Evolutionary conservation across 148 eudicot genomes (phyloP).

Genomic region (Rheum nobile): DNA sequence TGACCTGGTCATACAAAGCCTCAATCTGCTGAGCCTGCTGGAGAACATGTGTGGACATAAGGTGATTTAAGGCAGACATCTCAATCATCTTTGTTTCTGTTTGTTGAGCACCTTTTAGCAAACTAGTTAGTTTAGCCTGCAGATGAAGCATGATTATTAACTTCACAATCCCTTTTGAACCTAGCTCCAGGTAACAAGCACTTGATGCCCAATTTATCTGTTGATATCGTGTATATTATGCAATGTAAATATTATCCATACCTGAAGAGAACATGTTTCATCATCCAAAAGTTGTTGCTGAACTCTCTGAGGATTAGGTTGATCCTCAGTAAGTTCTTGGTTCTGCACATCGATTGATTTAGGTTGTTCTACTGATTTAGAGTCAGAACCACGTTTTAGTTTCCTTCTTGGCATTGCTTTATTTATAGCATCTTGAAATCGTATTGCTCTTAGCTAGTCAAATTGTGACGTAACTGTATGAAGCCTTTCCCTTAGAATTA

Average conservation of each 20-base stretch:
- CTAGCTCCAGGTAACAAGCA: neutral
- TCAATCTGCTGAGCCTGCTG: slow-evolving; percentile 92
- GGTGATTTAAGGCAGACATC: slow-evolving; percentile 94
- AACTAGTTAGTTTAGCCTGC: slow-evolving; percentile 68
- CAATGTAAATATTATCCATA: slow-evolving; percentile 12
- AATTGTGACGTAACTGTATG: slow-evolving; percentile 86
- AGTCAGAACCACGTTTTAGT: slow-evolving; percentile 23
- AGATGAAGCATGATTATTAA: neutral
- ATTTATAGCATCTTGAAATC: slow-evolving; percentile 80
- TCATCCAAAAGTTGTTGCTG: slow-evolving; percentile 85
- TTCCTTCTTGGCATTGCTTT: slow-evolving; percentile 71
- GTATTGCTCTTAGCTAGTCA: slow-evolving; percentile 80
- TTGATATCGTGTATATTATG: neutral
- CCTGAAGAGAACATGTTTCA: slow-evolving; percentile 96
- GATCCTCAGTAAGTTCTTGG: slow-evolving; percentile 39
- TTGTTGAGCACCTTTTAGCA: slow-evolving; percentile 81
- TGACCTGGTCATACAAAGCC: slow-evolving; percentile 83
- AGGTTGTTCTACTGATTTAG: slow-evolving; percentile 22
- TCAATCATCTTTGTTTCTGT: slow-evolving; percentile 96
- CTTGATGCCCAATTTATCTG: neutral
- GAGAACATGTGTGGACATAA: slow-evolving; percentile 92
- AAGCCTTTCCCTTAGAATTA: slow-evolving; percentile 86
- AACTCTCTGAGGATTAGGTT: slow-evolving; percentile 48
- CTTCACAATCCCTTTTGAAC: neutral
- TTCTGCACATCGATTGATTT: slow-evolving; percentile 24